Base-by-base conservation (phyloP, 257 asterid species). In the Perilla frutescens region DNA sequence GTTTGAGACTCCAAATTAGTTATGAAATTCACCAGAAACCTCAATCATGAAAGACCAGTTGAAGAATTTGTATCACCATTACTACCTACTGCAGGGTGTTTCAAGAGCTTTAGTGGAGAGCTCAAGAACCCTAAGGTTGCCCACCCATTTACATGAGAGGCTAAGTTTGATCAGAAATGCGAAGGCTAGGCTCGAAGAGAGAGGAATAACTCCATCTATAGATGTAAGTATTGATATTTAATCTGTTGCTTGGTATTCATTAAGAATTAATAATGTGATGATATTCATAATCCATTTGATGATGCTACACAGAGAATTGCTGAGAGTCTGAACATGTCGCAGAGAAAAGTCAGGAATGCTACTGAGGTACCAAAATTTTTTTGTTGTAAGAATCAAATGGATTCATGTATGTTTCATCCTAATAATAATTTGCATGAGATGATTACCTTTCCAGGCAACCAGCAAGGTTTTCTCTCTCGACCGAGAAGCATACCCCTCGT, bases 341-440 rank as follows among this genome's bases (percentile, higher is more conserved):
- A 87, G 80, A 88, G 87, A 86, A 91, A 94, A 85, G 96, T 94
- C 81, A 85, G 88, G 81, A 94, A 94, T 85, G 99, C 99, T 60
- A 90, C 96, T 47, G 98, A 94, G 99, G 99, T 94, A 91, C 64
- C 68, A 12, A 60, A 60, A 72, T 40, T 57, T 54, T 67, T 53
- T 29, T 66, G 62, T 13, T 56, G 14, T 14, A 7, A 13, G 26
- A 50, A 29, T 54, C 20, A 54, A 65, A 62, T 68, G 49, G 59
- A 58, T 51, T 77, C 26, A 20, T 20, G 34, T 70, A 31, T n/a
- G 54, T 66, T 62, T 26, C 61, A 48, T 49, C 66, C 44, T 51
- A 49, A 53, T 69, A 73, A 54, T 20, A 20, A 20, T 20, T 68
- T 45, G 59, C 53, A n/a, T 62, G 29, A 57, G 15, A 9, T 54